These are phyloP conservation scores for Teunomyces gatunensis DNA, from an alignment of 805 yeast genomes.

Conservation along the genomic window DNA sequence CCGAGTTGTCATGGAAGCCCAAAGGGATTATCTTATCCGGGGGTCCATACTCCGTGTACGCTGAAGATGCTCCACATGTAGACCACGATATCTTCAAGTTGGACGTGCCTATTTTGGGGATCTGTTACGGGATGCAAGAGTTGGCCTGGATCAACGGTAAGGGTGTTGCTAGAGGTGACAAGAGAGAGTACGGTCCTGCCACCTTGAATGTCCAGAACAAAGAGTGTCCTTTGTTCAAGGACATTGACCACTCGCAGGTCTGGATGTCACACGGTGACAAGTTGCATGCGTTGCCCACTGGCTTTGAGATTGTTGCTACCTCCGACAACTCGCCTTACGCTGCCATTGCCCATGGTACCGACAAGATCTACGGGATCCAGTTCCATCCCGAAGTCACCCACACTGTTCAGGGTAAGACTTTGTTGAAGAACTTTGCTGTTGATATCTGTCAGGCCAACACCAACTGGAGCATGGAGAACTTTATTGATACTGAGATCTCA, in stretches of 20 bases:
- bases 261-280: slow-evolving; percentile 99
- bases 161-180: slow-evolving; percentile 92
- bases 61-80: slow-evolving; percentile 93
- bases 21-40: slow-evolving; percentile 96
- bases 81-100: slow-evolving; percentile 90
- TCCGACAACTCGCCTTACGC: slow-evolving; percentile 95
- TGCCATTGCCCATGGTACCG: slow-evolving; percentile 76
- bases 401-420: slow-evolving; percentile 82
- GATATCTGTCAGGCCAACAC: slow-evolving; percentile 80
- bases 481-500: slow-evolving; percentile 92
- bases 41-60: slow-evolving; percentile 97
- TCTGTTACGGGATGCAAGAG: slow-evolving; percentile 99
- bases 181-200: slow-evolving; percentile 98
- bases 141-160: slow-evolving; percentile 96
- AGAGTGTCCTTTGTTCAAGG: slow-evolving; percentile 72
- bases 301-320: slow-evolving; percentile 84
- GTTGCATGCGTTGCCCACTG: slow-evolving; percentile 83
- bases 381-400: slow-evolving; percentile 99
- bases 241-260: slow-evolving; percentile 89
- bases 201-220: slow-evolving; percentile 72
- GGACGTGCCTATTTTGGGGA: slow-evolving; percentile 92
- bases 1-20: slow-evolving; percentile 91
- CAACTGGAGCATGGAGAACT: slow-evolving; percentile 98
- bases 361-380: slow-evolving; percentile 88
- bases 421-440: slow-evolving; percentile 91